Evolutionary conservation across 129 eudicot genomes (phyloP).

Genomic region (Flaveria linearis): DNA sequence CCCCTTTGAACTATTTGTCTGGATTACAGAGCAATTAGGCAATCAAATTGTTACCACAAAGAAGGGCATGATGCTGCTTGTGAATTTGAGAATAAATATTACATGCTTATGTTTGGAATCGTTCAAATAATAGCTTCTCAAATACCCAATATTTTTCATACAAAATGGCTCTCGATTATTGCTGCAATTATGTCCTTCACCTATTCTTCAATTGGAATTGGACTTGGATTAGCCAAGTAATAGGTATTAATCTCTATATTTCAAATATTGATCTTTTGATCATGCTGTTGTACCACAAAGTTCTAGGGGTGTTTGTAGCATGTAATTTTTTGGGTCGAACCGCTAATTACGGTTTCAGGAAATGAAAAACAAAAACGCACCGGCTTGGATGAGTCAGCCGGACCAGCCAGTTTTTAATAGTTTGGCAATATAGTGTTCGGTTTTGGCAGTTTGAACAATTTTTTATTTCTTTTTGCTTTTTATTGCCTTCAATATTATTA

Average conservation of each 20-base stretch:
- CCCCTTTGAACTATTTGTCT: not conserved
- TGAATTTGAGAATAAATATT: slow-evolving; percentile 41
- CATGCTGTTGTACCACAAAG: not conserved
- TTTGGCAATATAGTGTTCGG: not conserved
- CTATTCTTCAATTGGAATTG: slow-evolving; percentile 66
- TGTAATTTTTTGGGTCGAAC: not conserved
- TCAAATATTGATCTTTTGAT: not conserved
- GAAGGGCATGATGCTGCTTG: slow-evolving; percentile 68
- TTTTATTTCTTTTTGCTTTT: not conserved
- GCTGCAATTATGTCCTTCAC: slow-evolving; percentile 88
- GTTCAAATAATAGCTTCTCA: slow-evolving; percentile 70
- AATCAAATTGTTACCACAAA: slow-evolving; percentile 74
- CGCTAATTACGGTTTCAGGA: not conserved
- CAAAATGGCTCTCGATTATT: slow-evolving; percentile 70
- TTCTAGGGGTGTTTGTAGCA: not conserved
- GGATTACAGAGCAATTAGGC: slow-evolving; percentile 72
- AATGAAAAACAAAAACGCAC: not conserved
- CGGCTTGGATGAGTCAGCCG: not conserved
- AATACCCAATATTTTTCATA: slow-evolving; percentile 68
- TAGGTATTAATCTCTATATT: slow-evolving; percentile 42
- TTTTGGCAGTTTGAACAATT: not conserved
- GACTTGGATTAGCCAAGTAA: slow-evolving; percentile 72
- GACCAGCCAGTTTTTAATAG: not conserved
- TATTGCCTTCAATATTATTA: not conserved
- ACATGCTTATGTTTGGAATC: slow-evolving; percentile 71